Evolutionary conservation across 2,329 filamentous ascomycete species (phyloP), one percentile per base, ranked within the genome.

Genomic region (Fusarium pseudocircinatum): DNA sequence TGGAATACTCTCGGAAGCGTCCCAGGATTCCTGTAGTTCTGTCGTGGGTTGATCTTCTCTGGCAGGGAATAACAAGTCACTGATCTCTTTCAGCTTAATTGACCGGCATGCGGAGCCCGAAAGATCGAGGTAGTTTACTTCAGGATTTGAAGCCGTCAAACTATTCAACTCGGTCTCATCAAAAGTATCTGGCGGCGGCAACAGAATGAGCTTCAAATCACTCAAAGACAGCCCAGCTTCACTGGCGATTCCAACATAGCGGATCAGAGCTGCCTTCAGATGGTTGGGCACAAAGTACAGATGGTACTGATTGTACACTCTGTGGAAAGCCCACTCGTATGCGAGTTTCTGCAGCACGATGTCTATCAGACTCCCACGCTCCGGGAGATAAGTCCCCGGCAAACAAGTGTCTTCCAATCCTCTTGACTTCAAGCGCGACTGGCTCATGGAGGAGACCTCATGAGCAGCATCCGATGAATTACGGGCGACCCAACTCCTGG

Each of bases 251-350:
- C 85, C 85, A 34, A 91, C 77, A 65, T 87, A 86, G 39, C 85
- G 83, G 42, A 91, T 79, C 26, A 92, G 79, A 16, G 85, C 83
- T 39, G 85, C 82, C 64, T 89, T 85, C 42, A 91, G 73, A 63
- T 86, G 84, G 43, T 84, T 87, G 10, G 89, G 89, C 43, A 92
- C 76, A 46, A 85, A 85, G 64, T 87, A 87, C 50, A 92, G 80
- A 77, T 90, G 86, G 70, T 90, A 86, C 65, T 83, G 85, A 76
- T 90, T 87, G 80, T 89, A 91, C 42, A 85, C 82, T 28, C 84
- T 82, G 72, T 91, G 87, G 60, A 86, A 82, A 22, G 84, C 82
- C 90, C 90, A 92, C 68, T 89, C 85, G 6, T 79, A 72, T 9
- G 85, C 88, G 72, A 91, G 84, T 53, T 79, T 81, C 66, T 85